Base-by-base conservation (phyloP, 495 filamentous ascomycete species). In the Neurospora sp. region DNA sequence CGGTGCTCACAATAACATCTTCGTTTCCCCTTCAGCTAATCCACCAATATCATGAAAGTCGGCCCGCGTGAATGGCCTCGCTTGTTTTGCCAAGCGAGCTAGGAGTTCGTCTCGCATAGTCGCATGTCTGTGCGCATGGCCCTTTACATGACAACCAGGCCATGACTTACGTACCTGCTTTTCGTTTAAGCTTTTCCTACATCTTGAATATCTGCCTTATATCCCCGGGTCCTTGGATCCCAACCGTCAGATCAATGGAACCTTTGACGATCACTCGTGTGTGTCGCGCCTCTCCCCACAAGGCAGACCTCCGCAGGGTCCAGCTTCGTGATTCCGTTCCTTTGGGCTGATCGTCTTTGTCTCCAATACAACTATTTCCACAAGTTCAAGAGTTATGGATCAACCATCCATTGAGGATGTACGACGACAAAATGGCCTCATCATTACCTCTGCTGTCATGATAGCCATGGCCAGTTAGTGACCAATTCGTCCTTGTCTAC, bases 381-480 rank as follows among this genome's bases (percentile, higher is more conserved):
- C 23, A 35, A 66, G 6, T 9, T 31, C 14, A 35, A 66, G 14
- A 66, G 27, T 66, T 9, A 66, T 66, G 54, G 14, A 35, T 18
- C 54, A 16, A 66, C 54, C 54, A 37, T 4, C 27, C 6, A 16
- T 66, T 35, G 54, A 66, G 14, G 54, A 66, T 35, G 14, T 66
- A 66, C 23, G 39, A 38, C 69, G 70, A 4, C 75, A 76, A 38
- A 44, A 74, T 44, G 75, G 70, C 5, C 20, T 76, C 23, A 74
- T 76, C 48, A 74, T 74, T 7, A 66, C 72, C 8, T 74, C 75
- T 3, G 75, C 70, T 14, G 38, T 76, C 18, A 74, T 76, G 69
- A 74, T 73, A 14, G 75, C 72, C 40, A 16, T 76, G 54, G 72
- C 75, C 38, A n/a, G 74, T 75, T 20, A 31, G 74, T 73, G 0